Percentiles rank a stretch among this genome's conserved stretches.
phyloP scores from a whole-genome alignment of 352 stramenopile genomes.

The Phytophthora cajani region DNA sequence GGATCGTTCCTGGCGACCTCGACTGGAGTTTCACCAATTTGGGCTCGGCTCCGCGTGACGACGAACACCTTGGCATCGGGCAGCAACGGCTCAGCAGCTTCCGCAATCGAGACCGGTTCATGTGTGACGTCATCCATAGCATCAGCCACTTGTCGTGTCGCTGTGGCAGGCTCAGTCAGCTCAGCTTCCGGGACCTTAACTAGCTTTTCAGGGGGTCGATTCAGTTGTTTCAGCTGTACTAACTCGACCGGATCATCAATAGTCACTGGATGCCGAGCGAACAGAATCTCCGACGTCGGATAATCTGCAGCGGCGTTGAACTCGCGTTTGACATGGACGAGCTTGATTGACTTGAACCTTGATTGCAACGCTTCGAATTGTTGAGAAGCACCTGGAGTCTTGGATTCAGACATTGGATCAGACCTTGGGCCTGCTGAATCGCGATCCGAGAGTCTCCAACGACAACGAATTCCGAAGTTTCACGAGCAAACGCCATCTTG shows the following conservation, averaged over 20 bases:
- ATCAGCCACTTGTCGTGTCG: not conserved
- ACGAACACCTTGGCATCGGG: too few relatives aligned
- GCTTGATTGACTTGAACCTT: not conserved
- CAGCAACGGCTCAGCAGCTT: too few relatives aligned
- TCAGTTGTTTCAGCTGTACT: not conserved
- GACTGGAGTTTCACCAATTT: too few relatives aligned
- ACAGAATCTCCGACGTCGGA: not conserved
- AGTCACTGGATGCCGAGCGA: not conserved
- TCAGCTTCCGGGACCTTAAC: not conserved
- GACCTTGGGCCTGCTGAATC: conserved; percentile 15
- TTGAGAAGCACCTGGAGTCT: not conserved
- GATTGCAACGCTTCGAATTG: not conserved
- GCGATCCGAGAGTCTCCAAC: conserved; percentile 9
- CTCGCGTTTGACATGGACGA: conserved; percentile 6
- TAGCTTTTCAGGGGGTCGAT: not conserved
- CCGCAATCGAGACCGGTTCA: too few relatives aligned
- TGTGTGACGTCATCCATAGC: too few relatives aligned
- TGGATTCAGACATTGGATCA: conserved; percentile 12
- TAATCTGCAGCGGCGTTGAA: conserved; percentile 2
- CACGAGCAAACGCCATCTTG: not conserved
- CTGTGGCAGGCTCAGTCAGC: not conserved
- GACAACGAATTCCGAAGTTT: not conserved
- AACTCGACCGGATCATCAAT: conserved; percentile 3
- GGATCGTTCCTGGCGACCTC: too few relatives aligned
- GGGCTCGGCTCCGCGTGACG: too few relatives aligned